A percentile compares a stretch with the other conserved stretches of the same genome.
phyloP scores from a whole-genome alignment of 495 filamentous ascomycete genomes.

The Podospora bellae-mahoneyi region DNA sequence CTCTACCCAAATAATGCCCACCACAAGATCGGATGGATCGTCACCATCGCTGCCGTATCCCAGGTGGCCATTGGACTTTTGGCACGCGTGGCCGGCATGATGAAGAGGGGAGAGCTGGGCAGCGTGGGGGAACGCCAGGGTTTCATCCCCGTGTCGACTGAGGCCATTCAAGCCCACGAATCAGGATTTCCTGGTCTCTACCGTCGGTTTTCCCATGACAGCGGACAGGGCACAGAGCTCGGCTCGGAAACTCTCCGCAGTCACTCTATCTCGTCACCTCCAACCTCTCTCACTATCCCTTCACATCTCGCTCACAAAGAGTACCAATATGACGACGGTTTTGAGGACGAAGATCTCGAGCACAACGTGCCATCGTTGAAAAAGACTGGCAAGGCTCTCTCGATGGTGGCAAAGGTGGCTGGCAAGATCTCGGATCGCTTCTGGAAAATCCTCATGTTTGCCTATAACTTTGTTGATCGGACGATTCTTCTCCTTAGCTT shows the following conservation, averaged over 20 bases:
- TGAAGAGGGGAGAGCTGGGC: conserved; percentile 20
- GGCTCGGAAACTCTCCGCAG: conserved; percentile 62
- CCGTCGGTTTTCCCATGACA: conserved; percentile 74
- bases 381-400: conserved; percentile 22
- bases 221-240: conserved; percentile 81
- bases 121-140: conserved; percentile 42
- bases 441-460: conserved; percentile 43
- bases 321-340: conserved; percentile 46
- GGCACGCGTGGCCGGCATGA: conserved; percentile 44
- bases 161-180: conserved; percentile 62
- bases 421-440: conserved; percentile 40
- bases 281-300: conserved; percentile 48
- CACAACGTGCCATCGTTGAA: conserved; percentile 25
- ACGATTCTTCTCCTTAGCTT: conserved; percentile 52
- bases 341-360: conserved; percentile 33
- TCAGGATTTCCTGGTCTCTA: conserved; percentile 47
- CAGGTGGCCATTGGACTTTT: conserved; percentile 70
- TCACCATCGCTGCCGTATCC: conserved; percentile 64
- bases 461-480: conserved; percentile 44
- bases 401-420: conserved; percentile 32
- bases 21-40: conserved; percentile 83
- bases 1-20: conserved; percentile 87
- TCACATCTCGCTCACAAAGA: conserved; percentile 47
- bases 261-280: conserved; percentile 59
- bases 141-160: conserved; percentile 67